These are phyloP conservation scores for Diutina rugosa DNA, from an alignment of 1,139 yeast species.

Conservation along the genomic window DNA sequence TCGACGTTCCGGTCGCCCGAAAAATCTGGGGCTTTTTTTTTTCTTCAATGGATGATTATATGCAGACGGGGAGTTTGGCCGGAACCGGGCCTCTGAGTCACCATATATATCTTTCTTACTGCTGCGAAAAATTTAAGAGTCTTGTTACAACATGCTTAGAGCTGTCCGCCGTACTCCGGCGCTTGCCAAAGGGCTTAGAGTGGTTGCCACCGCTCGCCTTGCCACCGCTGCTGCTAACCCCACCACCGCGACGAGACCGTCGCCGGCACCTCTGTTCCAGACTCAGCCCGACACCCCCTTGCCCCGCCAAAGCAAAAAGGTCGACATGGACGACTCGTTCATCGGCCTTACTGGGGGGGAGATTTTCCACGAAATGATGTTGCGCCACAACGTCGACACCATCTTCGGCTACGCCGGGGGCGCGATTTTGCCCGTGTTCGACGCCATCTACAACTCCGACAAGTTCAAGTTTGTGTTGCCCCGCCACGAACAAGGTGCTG, in stretches of 20 bases:
- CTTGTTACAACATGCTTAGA: neutral
- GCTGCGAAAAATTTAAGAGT: neutral
- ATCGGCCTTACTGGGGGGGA: conserved; percentile 96
- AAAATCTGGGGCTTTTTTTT: neutral
- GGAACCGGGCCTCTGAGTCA: conserved; percentile 1
- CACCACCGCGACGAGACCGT: neutral
- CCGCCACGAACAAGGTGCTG: conserved; percentile 98
- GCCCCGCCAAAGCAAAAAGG: conserved; percentile 4
- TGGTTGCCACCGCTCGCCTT: conserved; percentile 1
- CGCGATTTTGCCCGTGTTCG: conserved; percentile 94
- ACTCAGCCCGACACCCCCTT: neutral
- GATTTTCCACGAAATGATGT: conserved; percentile 98
- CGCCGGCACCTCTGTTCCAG: conserved; percentile 1
- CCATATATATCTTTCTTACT: neutral
- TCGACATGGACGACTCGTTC: conserved; percentile 64
- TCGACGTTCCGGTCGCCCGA: neutral
- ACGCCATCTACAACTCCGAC: conserved; percentile 87
- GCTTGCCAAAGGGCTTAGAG: neutral
- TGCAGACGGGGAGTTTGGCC: neutral
- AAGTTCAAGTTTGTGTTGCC: conserved; percentile 86
- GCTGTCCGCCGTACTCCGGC: conserved; percentile 2
- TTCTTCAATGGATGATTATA: neutral
- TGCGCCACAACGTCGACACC: conserved; percentile 88
- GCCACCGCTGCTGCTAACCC: conserved; percentile 1
- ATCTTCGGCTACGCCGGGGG: conserved; percentile 97